Evolutionary conservation across 139 green algal genomes (phyloP).

Genomic region (Desmodesmus armatus): DNA sequence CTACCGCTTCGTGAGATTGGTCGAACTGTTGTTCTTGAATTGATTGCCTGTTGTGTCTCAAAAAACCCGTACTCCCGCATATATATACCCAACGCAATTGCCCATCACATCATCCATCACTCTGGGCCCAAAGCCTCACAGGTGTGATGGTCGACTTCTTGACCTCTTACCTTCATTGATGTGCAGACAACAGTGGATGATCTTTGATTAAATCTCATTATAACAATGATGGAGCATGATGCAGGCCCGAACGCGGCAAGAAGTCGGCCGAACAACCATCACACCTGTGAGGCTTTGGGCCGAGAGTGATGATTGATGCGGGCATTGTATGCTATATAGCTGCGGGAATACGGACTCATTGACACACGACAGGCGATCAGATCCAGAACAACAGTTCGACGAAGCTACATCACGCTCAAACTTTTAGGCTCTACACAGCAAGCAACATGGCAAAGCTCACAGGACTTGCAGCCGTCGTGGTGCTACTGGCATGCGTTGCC

Average conservation of each 20-base stretch:
- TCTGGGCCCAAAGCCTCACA: neutral
- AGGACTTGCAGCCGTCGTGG: neutral
- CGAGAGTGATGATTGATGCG: neutral
- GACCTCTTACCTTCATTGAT: neutral
- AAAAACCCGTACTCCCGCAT: neutral
- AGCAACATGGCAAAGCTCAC: neutral
- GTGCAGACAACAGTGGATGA: neutral
- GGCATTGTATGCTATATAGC: neutral
- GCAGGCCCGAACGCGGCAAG: neutral
- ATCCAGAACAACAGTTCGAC: neutral
- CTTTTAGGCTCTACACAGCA: neutral
- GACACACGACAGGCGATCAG: too few relatives aligned
- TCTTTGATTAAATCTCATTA: neutral
- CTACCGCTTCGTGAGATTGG: too few relatives aligned
- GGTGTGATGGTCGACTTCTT: neutral
- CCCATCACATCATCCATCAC: neutral
- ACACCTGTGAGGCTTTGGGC: neutral
- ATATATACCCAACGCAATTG: neutral
- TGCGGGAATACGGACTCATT: neutral
- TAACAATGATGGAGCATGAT: neutral
- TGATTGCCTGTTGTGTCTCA: neutral
- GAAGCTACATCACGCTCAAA: neutral
- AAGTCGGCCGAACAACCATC: neutral
- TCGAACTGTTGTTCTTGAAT: neutral
- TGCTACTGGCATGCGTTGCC: neutral